These are phyloP conservation scores for Telopea speciosissima DNA, from an alignment of 177 flowering plant genomes.

Conservation along the genomic window DNA sequence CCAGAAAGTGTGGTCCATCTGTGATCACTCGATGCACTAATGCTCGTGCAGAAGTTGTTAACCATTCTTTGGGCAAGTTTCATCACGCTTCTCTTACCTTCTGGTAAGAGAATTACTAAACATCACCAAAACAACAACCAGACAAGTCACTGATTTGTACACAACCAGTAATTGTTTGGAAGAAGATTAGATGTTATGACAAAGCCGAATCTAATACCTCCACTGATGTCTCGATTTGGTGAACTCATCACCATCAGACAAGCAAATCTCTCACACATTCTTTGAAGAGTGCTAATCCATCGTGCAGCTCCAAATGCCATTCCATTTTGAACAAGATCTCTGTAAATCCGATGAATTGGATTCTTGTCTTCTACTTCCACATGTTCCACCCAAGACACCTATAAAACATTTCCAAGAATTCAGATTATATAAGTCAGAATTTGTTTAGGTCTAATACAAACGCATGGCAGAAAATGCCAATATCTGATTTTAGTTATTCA, in stretches of 20 bases:
- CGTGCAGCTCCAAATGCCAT: constrained; percentile 80
- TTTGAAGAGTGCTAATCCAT: constrained; percentile 70
- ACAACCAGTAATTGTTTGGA: neutral
- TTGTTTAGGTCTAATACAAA: neutral
- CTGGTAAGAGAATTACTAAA: constrained; percentile 1
- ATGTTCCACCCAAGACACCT: constrained; percentile 90
- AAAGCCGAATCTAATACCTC: constrained; percentile 39
- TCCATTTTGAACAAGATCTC: constrained; percentile 57
- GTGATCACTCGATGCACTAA: constrained; percentile 31
- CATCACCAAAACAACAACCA: neutral
- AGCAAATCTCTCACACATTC: constrained; percentile 72
- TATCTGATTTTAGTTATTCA: constrained; percentile 10
- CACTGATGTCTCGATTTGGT: constrained; percentile 57
- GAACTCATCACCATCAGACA: constrained; percentile 44
- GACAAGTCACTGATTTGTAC: neutral
- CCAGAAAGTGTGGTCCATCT: constrained; percentile 38
- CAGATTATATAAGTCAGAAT: neutral
- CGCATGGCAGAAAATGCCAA: neutral
- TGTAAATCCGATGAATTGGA: constrained; percentile 44
- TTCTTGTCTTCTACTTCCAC: constrained; percentile 65
- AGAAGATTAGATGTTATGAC: neutral
- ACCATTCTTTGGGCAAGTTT: constrained; percentile 44
- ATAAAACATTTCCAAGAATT: constrained; percentile 8
- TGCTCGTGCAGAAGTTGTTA: constrained; percentile 37
- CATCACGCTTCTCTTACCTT: constrained; percentile 35